These are phyloP conservation scores for Diaporthe batatas DNA, from an alignment of 2,329 filamentous ascomycete species.

Conservation along the genomic window DNA sequence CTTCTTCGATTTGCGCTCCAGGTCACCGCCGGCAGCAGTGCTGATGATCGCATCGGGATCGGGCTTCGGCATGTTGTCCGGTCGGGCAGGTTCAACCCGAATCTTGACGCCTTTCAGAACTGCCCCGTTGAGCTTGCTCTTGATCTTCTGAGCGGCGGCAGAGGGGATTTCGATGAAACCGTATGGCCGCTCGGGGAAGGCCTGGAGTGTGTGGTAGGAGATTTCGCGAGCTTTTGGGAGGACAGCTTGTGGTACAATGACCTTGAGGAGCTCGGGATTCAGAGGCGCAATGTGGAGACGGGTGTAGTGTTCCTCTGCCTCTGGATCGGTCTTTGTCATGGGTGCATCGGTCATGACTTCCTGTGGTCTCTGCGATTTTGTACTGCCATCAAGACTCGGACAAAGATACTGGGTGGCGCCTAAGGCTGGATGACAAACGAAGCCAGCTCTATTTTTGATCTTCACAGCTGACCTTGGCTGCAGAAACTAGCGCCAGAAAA, in stretches of 20 bases:
- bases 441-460: slow-evolving; percentile 10
- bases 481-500: slow-evolving; percentile 34
- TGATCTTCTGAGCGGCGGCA: slow-evolving; percentile 89
- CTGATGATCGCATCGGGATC: slow-evolving; percentile 47
- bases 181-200: slow-evolving; percentile 91
- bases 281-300: slow-evolving; percentile 92
- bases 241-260: slow-evolving; percentile 78
- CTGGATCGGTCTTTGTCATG: neutral
- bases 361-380: neutral
- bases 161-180: slow-evolving; percentile 88
- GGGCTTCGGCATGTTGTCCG: slow-evolving; percentile 65
- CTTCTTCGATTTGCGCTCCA: slow-evolving; percentile 47
- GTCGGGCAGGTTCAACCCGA: slow-evolving; percentile 83
- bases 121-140: slow-evolving; percentile 89
- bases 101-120: slow-evolving; percentile 89
- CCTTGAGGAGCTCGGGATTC: slow-evolving; percentile 77
- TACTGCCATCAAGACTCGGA: neutral
- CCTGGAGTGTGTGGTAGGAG: slow-evolving; percentile 88
- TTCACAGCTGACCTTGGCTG: slow-evolving; percentile 28
- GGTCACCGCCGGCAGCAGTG: slow-evolving; percentile 36
- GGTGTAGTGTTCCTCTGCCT: slow-evolving; percentile 51
- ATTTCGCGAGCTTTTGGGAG: slow-evolving; percentile 79
- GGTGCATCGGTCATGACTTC: slow-evolving; percentile 38
- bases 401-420: neutral
- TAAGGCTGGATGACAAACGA: neutral